A percentile compares a stretch with the other conserved stretches of the same genome.
Conservation (phyloP, 208 protist genomes). For the Leishmania amazonensis region DNA sequence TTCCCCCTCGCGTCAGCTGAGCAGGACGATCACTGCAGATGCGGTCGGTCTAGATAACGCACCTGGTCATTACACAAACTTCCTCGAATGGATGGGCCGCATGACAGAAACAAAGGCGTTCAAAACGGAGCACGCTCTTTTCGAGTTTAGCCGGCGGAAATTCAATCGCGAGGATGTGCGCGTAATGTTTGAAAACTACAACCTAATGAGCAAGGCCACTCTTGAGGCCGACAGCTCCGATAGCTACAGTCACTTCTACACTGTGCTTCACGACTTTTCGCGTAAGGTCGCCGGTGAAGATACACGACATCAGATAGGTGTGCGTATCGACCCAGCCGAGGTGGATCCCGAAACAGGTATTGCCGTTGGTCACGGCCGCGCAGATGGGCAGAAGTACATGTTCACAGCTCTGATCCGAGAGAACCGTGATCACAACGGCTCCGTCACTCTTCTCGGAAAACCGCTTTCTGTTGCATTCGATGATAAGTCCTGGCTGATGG, state of each 20-base stretch:
- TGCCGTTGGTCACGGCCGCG: constrained; percentile 78
- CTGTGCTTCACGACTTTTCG: constrained; percentile 86
- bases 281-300: constrained; percentile 89
- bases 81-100: constrained; percentile 91
- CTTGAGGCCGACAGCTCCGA: constrained; percentile 78
- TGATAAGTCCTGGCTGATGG: constrained; percentile 90
- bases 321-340: constrained; percentile 88
- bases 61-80: constrained; percentile 91
- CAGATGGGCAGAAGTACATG: constrained; percentile 86
- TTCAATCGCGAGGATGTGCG: constrained; percentile 89
- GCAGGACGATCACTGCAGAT: constrained; percentile 85
- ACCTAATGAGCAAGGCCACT: constrained; percentile 82
- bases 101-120: constrained; percentile 89
- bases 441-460: constrained; percentile 79
- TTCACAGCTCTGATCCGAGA: constrained; percentile 83
- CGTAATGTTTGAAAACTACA: constrained; percentile 93
- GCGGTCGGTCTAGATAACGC: constrained; percentile 85
- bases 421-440: constrained; percentile 76
- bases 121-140: constrained; percentile 90
- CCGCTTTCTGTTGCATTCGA: constrained; percentile 73
- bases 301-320: constrained; percentile 88
- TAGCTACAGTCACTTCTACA: constrained; percentile 91
- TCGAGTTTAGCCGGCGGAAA: constrained; percentile 87
- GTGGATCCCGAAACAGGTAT: constrained; percentile 81
- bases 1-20: constrained; percentile 68